Conservation (phyloP, 1,284 basidiomycete genomes). For the Agroathelia rolfsii region DNA sequence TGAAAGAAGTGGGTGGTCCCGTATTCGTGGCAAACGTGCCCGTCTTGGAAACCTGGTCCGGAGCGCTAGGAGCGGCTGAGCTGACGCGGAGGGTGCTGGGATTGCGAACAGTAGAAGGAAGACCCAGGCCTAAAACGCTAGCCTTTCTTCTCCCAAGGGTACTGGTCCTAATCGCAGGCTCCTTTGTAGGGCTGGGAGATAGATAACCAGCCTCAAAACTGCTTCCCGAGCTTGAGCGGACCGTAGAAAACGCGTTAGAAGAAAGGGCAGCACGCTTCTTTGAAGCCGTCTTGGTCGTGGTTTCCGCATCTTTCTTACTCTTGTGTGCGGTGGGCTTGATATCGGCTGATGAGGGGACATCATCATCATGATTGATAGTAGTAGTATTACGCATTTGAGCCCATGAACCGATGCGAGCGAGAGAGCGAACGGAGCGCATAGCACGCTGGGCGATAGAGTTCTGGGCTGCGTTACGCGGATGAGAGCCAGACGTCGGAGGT, state of each 20-base stretch:
- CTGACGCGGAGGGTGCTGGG: slow-evolving; percentile 36
- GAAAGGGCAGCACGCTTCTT: too few relatives aligned
- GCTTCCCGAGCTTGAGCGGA: slow-evolving; percentile 42
- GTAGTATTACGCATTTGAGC: slow-evolving; percentile 38
- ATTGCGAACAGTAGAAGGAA: slow-evolving; percentile 37
- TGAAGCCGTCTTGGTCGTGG: slow-evolving; percentile 7
- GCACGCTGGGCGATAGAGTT: slow-evolving; percentile 68
- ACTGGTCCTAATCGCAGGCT: too few relatives aligned
- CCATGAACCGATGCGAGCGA: slow-evolving; percentile 66
- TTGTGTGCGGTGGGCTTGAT: slow-evolving; percentile 10
- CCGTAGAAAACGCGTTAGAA: slow-evolving; percentile 19
- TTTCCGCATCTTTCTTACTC: background rate
- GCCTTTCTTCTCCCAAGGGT: slow-evolving; percentile 45
- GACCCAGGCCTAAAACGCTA: slow-evolving; percentile 42
- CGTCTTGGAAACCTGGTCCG: too few relatives aligned
- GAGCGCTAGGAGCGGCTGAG: slow-evolving; percentile 26
- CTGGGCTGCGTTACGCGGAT: too few relatives aligned
- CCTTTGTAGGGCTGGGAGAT: slow-evolving; percentile 30
- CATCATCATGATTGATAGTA: slow-evolving; percentile 24
- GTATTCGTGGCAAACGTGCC: too few relatives aligned
- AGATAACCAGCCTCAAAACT: slow-evolving; percentile 56
- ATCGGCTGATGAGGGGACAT: slow-evolving; percentile 11
- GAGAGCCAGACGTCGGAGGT: too few relatives aligned
- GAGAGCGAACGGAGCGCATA: slow-evolving; percentile 60
- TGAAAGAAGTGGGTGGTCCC: too few relatives aligned